phyloP scores from a whole-genome alignment of 805 yeast species.

The Barnettozyma siamensis region DNA sequence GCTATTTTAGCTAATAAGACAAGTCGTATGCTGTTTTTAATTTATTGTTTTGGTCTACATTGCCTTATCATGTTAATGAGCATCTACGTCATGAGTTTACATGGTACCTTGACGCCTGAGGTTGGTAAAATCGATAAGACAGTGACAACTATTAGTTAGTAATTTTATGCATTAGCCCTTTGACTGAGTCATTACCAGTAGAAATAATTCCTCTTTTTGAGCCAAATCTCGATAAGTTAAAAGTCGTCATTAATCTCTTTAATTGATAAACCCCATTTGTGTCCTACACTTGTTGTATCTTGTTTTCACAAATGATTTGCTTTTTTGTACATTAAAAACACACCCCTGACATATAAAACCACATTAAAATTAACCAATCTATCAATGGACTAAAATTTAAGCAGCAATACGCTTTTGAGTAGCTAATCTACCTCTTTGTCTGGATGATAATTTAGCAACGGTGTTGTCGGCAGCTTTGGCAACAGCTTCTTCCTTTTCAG shows the following conservation, averaged over 20 bases:
- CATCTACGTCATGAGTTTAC: conserved; percentile 44
- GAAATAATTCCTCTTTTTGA: neutral
- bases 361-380: conserved; percentile 7
- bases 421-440: conserved; percentile 91
- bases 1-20: conserved; percentile 69
- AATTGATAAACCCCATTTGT: too few relatives aligned
- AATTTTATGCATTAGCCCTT: neutral
- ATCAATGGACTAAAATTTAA: conserved; percentile 25
- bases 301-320: neutral
- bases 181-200: too few relatives aligned
- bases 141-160: conserved; percentile 1
- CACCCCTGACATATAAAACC: conserved; percentile 11
- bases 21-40: conserved; percentile 65
- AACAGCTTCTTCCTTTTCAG: conserved; percentile 92
- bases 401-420: conserved; percentile 84
- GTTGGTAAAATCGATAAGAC: conserved; percentile 22
- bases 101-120: conserved; percentile 40
- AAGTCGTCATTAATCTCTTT: too few relatives aligned
- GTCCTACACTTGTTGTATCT: neutral
- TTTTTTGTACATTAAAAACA: conserved; percentile 13
- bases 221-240: too few relatives aligned
- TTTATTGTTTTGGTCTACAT: conserved; percentile 73
- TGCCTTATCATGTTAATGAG: conserved; percentile 61
- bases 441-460: conserved; percentile 70
- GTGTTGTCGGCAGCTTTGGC: conserved; percentile 79